These are phyloP conservation scores for Bruguiera hainesii DNA, from an alignment of 441 rosid genomes.

Conservation along the genomic window DNA sequence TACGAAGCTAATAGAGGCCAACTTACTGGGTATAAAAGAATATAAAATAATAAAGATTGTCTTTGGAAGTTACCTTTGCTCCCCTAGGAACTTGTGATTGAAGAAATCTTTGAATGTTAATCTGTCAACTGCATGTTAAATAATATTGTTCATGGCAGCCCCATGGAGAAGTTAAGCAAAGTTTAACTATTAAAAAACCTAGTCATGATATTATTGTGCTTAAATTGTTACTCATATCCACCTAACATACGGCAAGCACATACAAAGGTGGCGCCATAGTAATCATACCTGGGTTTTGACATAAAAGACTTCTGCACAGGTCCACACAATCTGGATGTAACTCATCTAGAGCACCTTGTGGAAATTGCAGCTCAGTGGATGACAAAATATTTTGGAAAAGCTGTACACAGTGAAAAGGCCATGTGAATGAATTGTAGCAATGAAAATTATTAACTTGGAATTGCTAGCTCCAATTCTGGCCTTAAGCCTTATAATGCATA, in stretches of 20 bases:
- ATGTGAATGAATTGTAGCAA: constrained; percentile 7
- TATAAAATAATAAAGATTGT: background rate
- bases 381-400: constrained; percentile 74
- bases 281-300: constrained; percentile 61
- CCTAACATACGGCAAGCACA: constrained; percentile 1
- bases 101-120: constrained; percentile 72
- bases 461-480: background rate
- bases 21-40: too few relatives aligned
- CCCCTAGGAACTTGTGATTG: constrained; percentile 59
- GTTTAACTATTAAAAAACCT: background rate
- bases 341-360: constrained; percentile 49
- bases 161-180: background rate
- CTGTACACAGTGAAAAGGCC: constrained; percentile 38
- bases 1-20: too few relatives aligned
- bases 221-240: background rate
- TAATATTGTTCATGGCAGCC: constrained; percentile 10
- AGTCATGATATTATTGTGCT: background rate
- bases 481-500: constrained; percentile 13
- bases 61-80: constrained; percentile 46
- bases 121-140: constrained; percentile 56
- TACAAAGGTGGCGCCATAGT: constrained; percentile 4
- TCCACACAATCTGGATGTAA: constrained; percentile 73
- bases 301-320: constrained; percentile 71
- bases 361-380: constrained; percentile 69
- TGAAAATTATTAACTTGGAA: constrained; percentile 16